Evolutionary conservation across 306 rosid species (phyloP), one percentile per base, ranked within the genome.

Genomic region (Canavalia ensiformis): DNA sequence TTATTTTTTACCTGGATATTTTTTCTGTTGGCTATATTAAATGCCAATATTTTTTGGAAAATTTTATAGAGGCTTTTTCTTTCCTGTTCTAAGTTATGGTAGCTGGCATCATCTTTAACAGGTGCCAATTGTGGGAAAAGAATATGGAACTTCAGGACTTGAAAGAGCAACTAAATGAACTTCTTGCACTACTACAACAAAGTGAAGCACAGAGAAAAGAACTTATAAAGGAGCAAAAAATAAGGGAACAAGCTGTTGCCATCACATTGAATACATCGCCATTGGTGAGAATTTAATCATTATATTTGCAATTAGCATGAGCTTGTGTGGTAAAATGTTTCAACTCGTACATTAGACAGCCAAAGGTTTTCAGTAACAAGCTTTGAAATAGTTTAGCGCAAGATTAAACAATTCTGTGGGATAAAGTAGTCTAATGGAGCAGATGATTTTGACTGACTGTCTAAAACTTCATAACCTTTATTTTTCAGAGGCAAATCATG

Each of bases 61-160:
- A 1, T 28, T 58, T 45, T 52, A 28, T 18, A 37, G 64, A 52
- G 69, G 29, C 66, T 77, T 78, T 33, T 65, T 77, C n/a, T 67
- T 85, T 68, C 84, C 59, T 49, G 11, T 76, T 81, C 64, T 25
- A 45, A 79, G 35, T 55, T 49, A 76, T 58, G 56, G 80, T 42
- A 47, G 75, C 85, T 63, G 46, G 9, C 67, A 25, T 72, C 64
- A 74, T 82, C 85, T 76, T 88, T 81, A 58, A 78, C 86, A 92
- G 95, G 88, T 90, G 91, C 76, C 90, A 83, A 45, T 78, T 90
- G 87, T 92, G 91, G 94, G 94, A 90, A 84, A 90, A 86, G 91
- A 82, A 87, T 72, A 84, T 85, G 85, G 94, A 89, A 80, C 86
- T 92, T 56, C 84, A 88, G 82, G 97, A 92, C 80, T 88, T 88